Conservation (phyloP, 371 early-diverging fungal species). For the Mucor mucedo region DNA sequence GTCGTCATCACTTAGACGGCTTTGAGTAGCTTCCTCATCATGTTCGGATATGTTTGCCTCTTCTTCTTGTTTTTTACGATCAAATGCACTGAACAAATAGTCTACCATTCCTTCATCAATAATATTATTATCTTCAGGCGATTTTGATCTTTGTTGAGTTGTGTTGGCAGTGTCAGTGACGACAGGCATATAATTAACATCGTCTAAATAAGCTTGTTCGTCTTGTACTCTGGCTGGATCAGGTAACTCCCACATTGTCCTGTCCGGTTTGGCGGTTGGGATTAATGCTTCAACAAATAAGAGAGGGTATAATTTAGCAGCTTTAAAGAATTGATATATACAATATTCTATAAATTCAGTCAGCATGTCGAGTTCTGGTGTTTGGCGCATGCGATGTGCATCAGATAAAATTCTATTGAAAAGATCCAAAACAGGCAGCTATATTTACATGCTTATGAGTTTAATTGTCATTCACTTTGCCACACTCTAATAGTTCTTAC, state of each 20-base stretch:
- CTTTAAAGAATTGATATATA: constrained; percentile 61
- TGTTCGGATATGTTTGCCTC: not conserved
- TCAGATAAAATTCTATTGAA: constrained; percentile 64
- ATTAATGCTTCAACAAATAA: constrained; percentile 61
- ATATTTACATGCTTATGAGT: not conserved
- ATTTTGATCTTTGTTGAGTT: not conserved
- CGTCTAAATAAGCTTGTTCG: not conserved
- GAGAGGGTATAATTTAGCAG: constrained; percentile 57
- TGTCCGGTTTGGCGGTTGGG: constrained; percentile 18
- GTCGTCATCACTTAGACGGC: too few relatives aligned
- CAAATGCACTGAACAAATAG: constrained; percentile 8
- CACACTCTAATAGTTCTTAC: constrained; percentile 17
- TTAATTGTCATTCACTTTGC: not conserved
- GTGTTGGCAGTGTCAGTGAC: not conserved
- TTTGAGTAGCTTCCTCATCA: not conserved
- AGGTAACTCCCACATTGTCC: constrained; percentile 13
- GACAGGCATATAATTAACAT: constrained; percentile 10
- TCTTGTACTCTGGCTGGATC: not conserved
- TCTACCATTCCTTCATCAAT: constrained; percentile 9
- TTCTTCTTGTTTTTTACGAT: constrained; percentile 6
- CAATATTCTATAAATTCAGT: constrained; percentile 57
- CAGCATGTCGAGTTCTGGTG: constrained; percentile 50
- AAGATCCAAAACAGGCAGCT: constrained; percentile 64
- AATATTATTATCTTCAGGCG: not conserved
- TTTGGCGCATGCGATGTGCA: constrained; percentile 26